These are phyloP conservation scores for Prunus padus DNA, from an alignment of 306 rosid species.

Conservation along the genomic window DNA sequence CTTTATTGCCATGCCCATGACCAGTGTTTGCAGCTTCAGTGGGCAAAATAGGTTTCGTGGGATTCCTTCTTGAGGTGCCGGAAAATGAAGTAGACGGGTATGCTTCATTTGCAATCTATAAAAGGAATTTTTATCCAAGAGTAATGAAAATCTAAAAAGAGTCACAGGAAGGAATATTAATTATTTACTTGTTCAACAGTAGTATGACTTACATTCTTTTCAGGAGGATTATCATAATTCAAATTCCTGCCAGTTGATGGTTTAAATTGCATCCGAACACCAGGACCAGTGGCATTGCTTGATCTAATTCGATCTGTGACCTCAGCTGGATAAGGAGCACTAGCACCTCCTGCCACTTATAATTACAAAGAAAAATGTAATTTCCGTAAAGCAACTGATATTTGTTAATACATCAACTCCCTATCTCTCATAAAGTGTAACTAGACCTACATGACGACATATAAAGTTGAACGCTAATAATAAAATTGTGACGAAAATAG, in stretches of 20 bases:
- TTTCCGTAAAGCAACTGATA: constrained; percentile 9
- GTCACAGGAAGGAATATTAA: background rate
- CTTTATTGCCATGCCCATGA: constrained; percentile 54
- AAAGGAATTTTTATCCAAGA: constrained; percentile 20
- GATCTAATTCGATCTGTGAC: constrained; percentile 56
- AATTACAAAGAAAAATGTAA: constrained; percentile 10
- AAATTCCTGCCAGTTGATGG: constrained; percentile 54
- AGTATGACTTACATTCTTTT: constrained; percentile 58
- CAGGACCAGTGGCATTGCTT: constrained; percentile 53
- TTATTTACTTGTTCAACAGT: background rate
- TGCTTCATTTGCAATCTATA: constrained; percentile 59
- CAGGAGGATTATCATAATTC: constrained; percentile 57
- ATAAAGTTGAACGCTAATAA: background rate
- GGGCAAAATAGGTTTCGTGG: constrained; percentile 50
- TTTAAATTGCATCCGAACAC: constrained; percentile 72
- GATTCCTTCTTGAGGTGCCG: constrained; percentile 58
- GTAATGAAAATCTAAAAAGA: background rate
- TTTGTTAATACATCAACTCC: background rate
- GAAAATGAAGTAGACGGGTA: constrained; percentile 58
- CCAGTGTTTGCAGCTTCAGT: constrained; percentile 53
- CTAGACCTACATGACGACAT: background rate
- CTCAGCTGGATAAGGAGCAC: constrained; percentile 45
- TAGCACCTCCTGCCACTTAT: constrained; percentile 34
- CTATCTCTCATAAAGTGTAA: background rate
- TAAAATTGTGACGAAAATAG: background rate